These are phyloP conservation scores for Vitis hybrid DNA, from an alignment of 177 flowering plant genomes.

Conservation along the genomic window DNA sequence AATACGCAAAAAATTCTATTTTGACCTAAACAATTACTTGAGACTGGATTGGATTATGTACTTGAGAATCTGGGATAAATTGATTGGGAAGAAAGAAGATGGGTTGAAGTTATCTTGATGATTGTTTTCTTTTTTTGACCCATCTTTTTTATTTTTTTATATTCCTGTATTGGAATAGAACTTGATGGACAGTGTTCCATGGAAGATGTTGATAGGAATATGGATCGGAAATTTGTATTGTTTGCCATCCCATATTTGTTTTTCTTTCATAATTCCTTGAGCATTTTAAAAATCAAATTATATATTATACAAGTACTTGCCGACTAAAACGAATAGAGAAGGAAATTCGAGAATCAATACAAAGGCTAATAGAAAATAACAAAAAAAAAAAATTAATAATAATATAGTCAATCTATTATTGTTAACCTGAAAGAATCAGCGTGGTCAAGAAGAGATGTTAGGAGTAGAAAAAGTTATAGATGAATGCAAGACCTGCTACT, in stretches of 20 bases:
- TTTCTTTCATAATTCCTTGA: too few relatives aligned
- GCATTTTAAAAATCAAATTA: neutral
- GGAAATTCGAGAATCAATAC: conserved; percentile 42
- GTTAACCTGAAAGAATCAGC: conserved; percentile 36
- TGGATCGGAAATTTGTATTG: too few relatives aligned
- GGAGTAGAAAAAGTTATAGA: conserved; percentile 59
- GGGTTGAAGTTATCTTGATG: too few relatives aligned
- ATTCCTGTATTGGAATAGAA: too few relatives aligned
- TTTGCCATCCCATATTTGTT: too few relatives aligned
- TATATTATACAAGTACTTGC: conserved; percentile 42
- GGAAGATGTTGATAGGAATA: neutral
- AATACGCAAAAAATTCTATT: too few relatives aligned
- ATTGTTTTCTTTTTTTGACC: too few relatives aligned
- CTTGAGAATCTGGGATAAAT: too few relatives aligned
- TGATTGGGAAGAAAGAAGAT: too few relatives aligned
- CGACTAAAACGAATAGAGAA: conserved; percentile 62
- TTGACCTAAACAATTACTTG: too few relatives aligned
- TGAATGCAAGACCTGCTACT: conserved; percentile 80
- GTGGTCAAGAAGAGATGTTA: conserved; percentile 37
- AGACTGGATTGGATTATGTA: too few relatives aligned
- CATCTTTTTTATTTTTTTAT: too few relatives aligned
- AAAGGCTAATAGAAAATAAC: conserved; percentile 37
- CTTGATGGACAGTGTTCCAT: neutral
- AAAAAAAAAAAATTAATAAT: conserved; percentile 6
- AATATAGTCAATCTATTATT: conserved; percentile 46